A percentile compares a stretch with the other conserved stretches of the same genome.
Evolutionary conservation across 805 yeast species (phyloP).

Genomic region (Ogataea minuta): DNA sequence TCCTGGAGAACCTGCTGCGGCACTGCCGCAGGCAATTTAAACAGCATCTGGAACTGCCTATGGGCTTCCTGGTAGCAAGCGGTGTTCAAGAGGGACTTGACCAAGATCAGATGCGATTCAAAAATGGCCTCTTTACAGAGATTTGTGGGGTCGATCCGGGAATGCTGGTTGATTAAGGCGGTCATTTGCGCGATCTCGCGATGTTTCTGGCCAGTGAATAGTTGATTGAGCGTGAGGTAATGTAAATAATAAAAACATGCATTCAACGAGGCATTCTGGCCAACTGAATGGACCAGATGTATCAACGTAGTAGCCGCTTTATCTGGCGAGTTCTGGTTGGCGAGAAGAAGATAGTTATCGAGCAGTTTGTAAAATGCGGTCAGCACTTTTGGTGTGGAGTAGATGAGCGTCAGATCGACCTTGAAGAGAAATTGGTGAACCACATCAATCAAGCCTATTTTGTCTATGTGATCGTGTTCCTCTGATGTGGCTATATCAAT

Average conservation of each 20-base stretch:
- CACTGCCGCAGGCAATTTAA: slow-evolving; percentile 15
- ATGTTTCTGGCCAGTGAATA: slow-evolving; percentile 1
- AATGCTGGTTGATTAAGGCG: neutral
- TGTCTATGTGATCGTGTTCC: too few relatives aligned
- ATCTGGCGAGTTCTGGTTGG: neutral
- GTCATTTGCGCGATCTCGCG: neutral
- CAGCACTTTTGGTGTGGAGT: neutral
- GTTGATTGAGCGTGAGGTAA: slow-evolving; percentile 6
- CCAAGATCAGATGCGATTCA: slow-evolving; percentile 18
- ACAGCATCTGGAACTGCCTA: slow-evolving; percentile 19
- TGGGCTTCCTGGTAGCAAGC: slow-evolving; percentile 21
- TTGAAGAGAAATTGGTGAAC: too few relatives aligned
- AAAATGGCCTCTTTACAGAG: slow-evolving; percentile 14
- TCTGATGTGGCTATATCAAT: too few relatives aligned
- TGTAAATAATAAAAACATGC: slow-evolving; percentile 8
- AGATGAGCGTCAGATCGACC: slow-evolving; percentile 6
- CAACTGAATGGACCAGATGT: neutral
- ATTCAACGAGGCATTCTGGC: neutral
- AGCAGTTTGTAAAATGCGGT: slow-evolving; percentile 13
- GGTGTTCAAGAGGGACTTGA: slow-evolving; percentile 20
- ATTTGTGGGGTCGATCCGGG: slow-evolving; percentile 16
- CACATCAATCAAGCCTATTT: too few relatives aligned
- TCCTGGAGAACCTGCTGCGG: slow-evolving; percentile 1
- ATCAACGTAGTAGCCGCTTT: neutral
- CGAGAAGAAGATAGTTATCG: slow-evolving; percentile 1